Percentiles rank a stretch among this genome's conserved stretches.
Conservation (phyloP, 495 filamentous ascomycete species). For the Penicillium canescens region DNA sequence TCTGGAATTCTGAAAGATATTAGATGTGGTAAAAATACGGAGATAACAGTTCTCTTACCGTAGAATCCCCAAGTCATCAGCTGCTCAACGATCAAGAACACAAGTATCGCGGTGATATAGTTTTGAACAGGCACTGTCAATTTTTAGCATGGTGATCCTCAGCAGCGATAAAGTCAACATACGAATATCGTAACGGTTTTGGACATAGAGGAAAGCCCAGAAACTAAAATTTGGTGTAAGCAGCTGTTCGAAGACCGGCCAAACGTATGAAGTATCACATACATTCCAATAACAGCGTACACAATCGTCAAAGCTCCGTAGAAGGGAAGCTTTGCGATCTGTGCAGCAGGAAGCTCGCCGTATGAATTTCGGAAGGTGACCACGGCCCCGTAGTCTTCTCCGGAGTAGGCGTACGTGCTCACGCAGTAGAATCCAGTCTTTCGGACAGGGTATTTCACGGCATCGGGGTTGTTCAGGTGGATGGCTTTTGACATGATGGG, state of each 20-base stretch:
- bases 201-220: conserved; percentile 95
- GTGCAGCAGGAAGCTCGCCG: conserved; percentile 90
- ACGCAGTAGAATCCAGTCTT: conserved; percentile 98
- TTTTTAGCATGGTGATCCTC: conserved; percentile 30
- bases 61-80: conserved; percentile 99
- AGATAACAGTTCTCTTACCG: conserved; percentile 29
- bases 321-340: conserved; percentile 97
- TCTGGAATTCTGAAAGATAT: conserved; percentile 71
- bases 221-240: conserved; percentile 51
- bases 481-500: conserved; percentile 76
- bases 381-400: conserved; percentile 68
- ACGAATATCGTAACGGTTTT: conserved; percentile 91
- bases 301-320: conserved; percentile 94
- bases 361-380: conserved; percentile 95
- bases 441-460: conserved; percentile 78
- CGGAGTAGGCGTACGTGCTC: conserved; percentile 65
- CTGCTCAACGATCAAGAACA: conserved; percentile 94
- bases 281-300: conserved; percentile 83
- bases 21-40: background rate
- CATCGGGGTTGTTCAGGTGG: conserved; percentile 71
- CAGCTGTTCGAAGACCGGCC: background rate
- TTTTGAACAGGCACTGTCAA: conserved; percentile 89
- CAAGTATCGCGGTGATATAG: conserved; percentile 95
- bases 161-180: conserved; percentile 26
- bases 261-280: conserved; percentile 27